phyloP scores from a whole-genome alignment of 371 early-diverging fungal species.

The Capillidium rhysosporum region DNA sequence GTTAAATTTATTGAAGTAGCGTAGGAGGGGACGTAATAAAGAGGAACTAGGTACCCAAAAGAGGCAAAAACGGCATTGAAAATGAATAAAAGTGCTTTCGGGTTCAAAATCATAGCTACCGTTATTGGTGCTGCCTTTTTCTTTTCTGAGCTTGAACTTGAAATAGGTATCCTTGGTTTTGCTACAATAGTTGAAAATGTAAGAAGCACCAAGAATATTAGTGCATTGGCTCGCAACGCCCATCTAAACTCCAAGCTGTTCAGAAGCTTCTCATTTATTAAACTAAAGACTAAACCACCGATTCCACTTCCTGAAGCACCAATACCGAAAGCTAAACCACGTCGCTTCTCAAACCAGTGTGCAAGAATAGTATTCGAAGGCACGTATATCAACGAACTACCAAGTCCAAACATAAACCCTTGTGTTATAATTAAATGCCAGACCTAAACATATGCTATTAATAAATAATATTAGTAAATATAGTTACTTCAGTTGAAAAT shows the following conservation, averaged over 20 bases:
- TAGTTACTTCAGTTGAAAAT: not conserved
- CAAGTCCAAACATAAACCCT: slow-evolving; percentile 25
- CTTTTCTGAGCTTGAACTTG: not conserved
- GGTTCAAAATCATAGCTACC: not conserved
- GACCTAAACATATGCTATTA: slow-evolving; percentile 7
- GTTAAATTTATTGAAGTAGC: slow-evolving; percentile 10
- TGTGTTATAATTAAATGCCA: slow-evolving; percentile 35
- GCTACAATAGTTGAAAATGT: slow-evolving; percentile 9
- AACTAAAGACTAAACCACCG: slow-evolving; percentile 51
- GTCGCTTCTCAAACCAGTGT: slow-evolving; percentile 48
- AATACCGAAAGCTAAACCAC: slow-evolving; percentile 56
- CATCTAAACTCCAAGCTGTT: slow-evolving; percentile 28
- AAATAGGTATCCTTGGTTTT: not conserved
- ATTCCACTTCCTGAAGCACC: slow-evolving; percentile 55
- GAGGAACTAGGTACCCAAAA: slow-evolving; percentile 2
- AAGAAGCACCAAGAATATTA: slow-evolving; percentile 24
- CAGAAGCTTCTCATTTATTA: slow-evolving; percentile 31
- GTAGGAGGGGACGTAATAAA: slow-evolving; percentile 8
- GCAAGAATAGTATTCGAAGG: slow-evolving; percentile 32
- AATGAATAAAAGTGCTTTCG: not conserved
- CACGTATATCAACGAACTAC: slow-evolving; percentile 29
- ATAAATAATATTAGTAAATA: not conserved
- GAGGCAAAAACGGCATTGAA: not conserved
- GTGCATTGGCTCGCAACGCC: slow-evolving; percentile 38
- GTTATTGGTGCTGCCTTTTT: not conserved